A percentile compares a stretch with the other conserved stretches of the same genome.
phyloP scores from a whole-genome alignment of 2,329 filamentous ascomycete genomes.

The Trichoderma endophyticum region DNA sequence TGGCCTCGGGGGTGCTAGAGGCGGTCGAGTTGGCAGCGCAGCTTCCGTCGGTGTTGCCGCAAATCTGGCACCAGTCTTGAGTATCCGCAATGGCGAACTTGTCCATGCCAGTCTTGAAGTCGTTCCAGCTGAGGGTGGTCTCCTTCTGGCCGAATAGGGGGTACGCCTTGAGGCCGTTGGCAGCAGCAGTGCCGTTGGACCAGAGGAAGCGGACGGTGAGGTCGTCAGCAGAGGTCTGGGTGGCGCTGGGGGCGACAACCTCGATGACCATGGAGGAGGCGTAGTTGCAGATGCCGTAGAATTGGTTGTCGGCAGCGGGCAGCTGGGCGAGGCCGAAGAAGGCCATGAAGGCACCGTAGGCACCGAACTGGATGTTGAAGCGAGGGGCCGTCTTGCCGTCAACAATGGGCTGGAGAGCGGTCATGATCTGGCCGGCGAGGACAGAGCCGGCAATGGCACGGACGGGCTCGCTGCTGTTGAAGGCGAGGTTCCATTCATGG shows the following conservation, averaged over 20 bases:
- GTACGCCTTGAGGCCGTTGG: constrained; percentile 50
- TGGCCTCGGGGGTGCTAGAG: constrained; percentile 24
- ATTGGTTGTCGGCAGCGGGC: constrained; percentile 53
- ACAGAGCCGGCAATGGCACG: constrained; percentile 58
- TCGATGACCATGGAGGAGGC: constrained; percentile 80
- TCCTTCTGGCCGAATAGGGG: constrained; percentile 59
- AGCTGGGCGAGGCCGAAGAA: constrained; percentile 61
- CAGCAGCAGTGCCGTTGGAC: constrained; percentile 54
- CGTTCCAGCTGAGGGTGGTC: constrained; percentile 61
- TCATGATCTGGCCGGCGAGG: constrained; percentile 54
- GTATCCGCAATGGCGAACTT: constrained; percentile 65
- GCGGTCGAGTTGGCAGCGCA: constrained; percentile 49
- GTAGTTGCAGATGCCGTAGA: constrained; percentile 79
- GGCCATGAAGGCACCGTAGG: constrained; percentile 59
- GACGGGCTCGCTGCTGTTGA: constrained; percentile 68
- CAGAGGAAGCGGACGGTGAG: constrained; percentile 61
- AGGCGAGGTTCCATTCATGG: constrained; percentile 81
- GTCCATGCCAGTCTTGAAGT: constrained; percentile 62
- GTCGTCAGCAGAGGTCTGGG: constrained; percentile 43
- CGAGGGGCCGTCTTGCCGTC: constrained; percentile 37
- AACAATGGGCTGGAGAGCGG: constrained; percentile 52
- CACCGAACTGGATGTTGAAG: constrained; percentile 56
- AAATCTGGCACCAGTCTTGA: constrained; percentile 68
- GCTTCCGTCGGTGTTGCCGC: constrained; percentile 66
- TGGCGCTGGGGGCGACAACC: constrained; percentile 56